These are phyloP conservation scores for Gilbertella persicaria DNA, from an alignment of 371 early-diverging fungal species.

Conservation along the genomic window DNA sequence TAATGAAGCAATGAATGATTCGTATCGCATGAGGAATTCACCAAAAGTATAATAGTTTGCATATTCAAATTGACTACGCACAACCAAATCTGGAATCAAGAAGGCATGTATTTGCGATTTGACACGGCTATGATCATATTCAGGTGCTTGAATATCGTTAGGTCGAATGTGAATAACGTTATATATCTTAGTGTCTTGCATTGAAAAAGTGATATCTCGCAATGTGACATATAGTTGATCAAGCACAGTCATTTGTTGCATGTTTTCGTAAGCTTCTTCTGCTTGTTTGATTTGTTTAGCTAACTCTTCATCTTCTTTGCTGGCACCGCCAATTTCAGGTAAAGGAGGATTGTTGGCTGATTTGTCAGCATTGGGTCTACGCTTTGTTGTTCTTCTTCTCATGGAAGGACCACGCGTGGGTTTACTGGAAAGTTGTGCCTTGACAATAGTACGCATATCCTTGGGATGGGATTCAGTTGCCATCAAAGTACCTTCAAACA, in stretches of 20 bases:
- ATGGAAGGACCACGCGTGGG: conserved; percentile 76
- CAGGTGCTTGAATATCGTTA: conserved; percentile 60
- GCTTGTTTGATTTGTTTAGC: conserved; percentile 32
- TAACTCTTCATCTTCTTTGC: conserved; percentile 26
- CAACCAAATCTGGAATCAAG: conserved; percentile 59
- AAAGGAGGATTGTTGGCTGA: conserved; percentile 1
- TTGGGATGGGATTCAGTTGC: conserved; percentile 84
- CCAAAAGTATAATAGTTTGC: conserved; percentile 57
- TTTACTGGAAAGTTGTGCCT: conserved; percentile 58
- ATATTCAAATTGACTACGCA: conserved; percentile 54
- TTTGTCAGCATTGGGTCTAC: conserved; percentile 15
- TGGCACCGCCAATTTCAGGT: conserved; percentile 7
- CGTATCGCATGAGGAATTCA: conserved; percentile 61
- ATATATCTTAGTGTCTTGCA: conserved; percentile 79
- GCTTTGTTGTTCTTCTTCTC: conserved; percentile 47
- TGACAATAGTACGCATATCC: conserved; percentile 58
- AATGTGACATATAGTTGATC: conserved; percentile 64
- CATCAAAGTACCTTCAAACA: conserved; percentile 82
- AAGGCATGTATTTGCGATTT: conserved; percentile 62
- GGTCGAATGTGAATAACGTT: conserved; percentile 79
- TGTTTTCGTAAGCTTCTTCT: conserved; percentile 46
- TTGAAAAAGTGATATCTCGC: conserved; percentile 65
- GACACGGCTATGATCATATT: conserved; percentile 50
- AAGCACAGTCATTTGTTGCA: conserved; percentile 58
- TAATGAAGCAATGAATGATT: conserved; percentile 16